A percentile compares a stretch with the other conserved stretches of the same genome.
These are phyloP conservation scores for Hyphodiscus sp. DNA, from an alignment of 2,329 filamentous ascomycete genomes.

Conservation along the genomic window DNA sequence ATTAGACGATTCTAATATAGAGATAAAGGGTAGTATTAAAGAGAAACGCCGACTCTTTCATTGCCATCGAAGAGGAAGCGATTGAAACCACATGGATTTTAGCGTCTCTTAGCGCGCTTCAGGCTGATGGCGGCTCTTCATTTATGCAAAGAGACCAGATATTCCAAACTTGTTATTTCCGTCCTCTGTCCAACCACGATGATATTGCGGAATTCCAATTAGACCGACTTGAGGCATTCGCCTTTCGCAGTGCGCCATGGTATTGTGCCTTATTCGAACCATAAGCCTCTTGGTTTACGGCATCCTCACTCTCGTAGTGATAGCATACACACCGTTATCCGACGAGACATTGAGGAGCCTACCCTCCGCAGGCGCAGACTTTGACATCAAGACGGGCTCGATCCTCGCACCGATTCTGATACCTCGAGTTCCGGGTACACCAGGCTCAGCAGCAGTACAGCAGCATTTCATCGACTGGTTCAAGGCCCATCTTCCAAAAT, in stretches of 20 bases:
- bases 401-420: slow-evolving; percentile 82
- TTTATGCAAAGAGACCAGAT: neutral
- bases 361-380: slow-evolving; percentile 65
- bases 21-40: too few relatives aligned
- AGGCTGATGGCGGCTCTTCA: neutral
- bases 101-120: too few relatives aligned
- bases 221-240: slow-evolving; percentile 16
- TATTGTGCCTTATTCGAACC: slow-evolving; percentile 7
- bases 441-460: slow-evolving; percentile 65
- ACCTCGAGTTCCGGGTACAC: slow-evolving; percentile 81
- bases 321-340: slow-evolving; percentile 47
- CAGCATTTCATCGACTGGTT: slow-evolving; percentile 85
- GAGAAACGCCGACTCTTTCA: too few relatives aligned
- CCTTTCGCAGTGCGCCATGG: slow-evolving; percentile 17
- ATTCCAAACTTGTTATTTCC: too few relatives aligned
- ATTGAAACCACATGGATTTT: too few relatives aligned
- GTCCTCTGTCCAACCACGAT: slow-evolving; percentile 6
- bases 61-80: too few relatives aligned
- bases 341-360: slow-evolving; percentile 68
- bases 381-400: slow-evolving; percentile 68
- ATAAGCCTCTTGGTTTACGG: slow-evolving; percentile 14
- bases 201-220: slow-evolving; percentile 15
- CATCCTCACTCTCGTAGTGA: slow-evolving; percentile 12
- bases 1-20: too few relatives aligned
- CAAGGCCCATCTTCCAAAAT: slow-evolving; percentile 62